Evolutionary conservation across 768 basidiomycete genomes (phyloP).

Genomic region (Tylopilus cervinicoccineus): DNA sequence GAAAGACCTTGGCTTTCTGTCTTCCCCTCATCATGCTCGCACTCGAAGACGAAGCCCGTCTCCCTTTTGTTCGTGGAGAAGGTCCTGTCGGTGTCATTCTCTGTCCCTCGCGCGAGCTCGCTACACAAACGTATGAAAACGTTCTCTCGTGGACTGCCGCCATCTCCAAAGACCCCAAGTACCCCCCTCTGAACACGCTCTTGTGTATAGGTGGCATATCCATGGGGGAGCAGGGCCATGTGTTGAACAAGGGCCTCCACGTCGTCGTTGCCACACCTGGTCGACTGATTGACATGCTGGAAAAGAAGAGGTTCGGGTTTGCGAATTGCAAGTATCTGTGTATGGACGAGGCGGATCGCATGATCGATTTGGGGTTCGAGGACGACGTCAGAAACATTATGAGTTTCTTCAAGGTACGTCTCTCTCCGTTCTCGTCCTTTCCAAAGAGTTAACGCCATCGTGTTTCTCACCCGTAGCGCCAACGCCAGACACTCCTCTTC

Average conservation of each 20-base stretch:
- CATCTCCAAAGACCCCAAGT: slow-evolving; percentile 72
- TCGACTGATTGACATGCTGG: slow-evolving; percentile 95
- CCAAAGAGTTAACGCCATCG: too few species aligned
- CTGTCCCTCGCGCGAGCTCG: slow-evolving; percentile 95
- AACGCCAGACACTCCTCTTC: slow-evolving; percentile 95
- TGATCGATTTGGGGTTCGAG: slow-evolving; percentile 99
- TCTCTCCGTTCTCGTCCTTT: not conserved
- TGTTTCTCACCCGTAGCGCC: slow-evolving; percentile 50
- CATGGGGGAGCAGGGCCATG: slow-evolving; percentile 96
- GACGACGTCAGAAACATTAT: slow-evolving; percentile 98
- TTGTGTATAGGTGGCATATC: slow-evolving; percentile 97
- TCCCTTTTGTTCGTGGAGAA: slow-evolving; percentile 90
- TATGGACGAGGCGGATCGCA: slow-evolving; percentile 99
- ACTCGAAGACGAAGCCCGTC: slow-evolving; percentile 86
- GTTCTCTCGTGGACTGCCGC: slow-evolving; percentile 81
- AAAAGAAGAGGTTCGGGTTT: slow-evolving; percentile 90
- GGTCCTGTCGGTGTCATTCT: slow-evolving; percentile 96
- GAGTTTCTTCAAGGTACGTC: slow-evolving; percentile 91
- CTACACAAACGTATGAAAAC: slow-evolving; percentile 96
- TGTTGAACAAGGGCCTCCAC: slow-evolving; percentile 87
- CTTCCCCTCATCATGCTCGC: slow-evolving; percentile 97
- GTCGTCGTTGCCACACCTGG: slow-evolving; percentile 97
- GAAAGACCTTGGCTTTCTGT: slow-evolving; percentile 98
- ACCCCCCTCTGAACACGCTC: slow-evolving; percentile 83
- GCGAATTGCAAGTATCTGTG: slow-evolving; percentile 94